Conservation (phyloP, 306 rosid species). For the Cicer yamashitae region DNA sequence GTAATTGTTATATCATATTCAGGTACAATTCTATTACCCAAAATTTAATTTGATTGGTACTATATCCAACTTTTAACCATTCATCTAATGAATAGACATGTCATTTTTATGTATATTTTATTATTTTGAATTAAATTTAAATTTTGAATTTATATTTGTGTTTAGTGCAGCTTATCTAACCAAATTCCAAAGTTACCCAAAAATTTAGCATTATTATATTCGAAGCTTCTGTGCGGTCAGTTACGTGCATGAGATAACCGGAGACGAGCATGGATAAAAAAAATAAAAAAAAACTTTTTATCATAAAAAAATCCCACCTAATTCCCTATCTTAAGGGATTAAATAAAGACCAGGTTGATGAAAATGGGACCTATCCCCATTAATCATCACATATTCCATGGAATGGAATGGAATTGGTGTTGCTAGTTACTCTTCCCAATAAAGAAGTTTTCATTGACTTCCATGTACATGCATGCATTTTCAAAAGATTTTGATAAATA, state of each 20-base stretch:
- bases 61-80: no score
- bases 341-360: constrained; percentile 11
- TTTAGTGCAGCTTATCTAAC: no score
- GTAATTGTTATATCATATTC: no score
- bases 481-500: background rate
- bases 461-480: constrained; percentile 24
- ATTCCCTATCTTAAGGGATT: constrained; percentile 34
- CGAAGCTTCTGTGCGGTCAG: background rate
- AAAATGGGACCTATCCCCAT: constrained; percentile 28
- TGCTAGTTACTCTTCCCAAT: constrained; percentile 29
- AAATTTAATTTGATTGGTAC: no score
- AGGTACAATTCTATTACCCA: no score
- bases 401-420: constrained; percentile 19
- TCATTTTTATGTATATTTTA: no score
- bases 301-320: constrained; percentile 35
- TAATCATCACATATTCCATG: constrained; percentile 40
- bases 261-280: constrained; percentile 1
- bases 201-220: no score
- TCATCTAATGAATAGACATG: no score
- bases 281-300: constrained; percentile 33
- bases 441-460: constrained; percentile 40
- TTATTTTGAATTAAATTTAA: no score
- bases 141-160: no score
- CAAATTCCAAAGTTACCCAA: no score
- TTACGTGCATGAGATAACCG: constrained; percentile 26